Evolutionary conservation across 192 early-diverging fungal species (phyloP), one percentile per base, ranked within the genome.

Genomic region (Dispira simplex): DNA sequence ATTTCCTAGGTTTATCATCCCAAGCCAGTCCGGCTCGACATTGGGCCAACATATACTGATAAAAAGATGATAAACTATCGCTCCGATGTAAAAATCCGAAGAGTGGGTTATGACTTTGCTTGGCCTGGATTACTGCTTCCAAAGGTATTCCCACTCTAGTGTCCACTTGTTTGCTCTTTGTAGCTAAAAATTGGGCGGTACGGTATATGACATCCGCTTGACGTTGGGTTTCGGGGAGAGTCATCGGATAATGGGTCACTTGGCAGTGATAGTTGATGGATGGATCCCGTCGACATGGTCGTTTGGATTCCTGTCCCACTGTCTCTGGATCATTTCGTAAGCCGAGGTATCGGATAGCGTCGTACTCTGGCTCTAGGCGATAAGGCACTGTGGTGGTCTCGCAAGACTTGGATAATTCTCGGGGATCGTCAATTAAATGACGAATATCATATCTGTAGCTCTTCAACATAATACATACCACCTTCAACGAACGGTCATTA

Each of bases 101-200:
- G 5, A 73, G 69, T 20, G 79, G 82, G 57, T 85, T 85, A 46
- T 70, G 71, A 0, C 75, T 78, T 63, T 85, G 80, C 57, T 80
- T 80, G 46, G 78, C 82, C 60, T 85, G 78, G 21, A 85, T 69
- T 27, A 78, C 67, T 45, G 84, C 78, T 63, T 85, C 83, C 65
- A 78, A 74, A 21, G 80, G 77, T 16, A 81, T 65, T 23, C 78
- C 76, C 1, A 67, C 71, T 46, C 73, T 74, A 21, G 39, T 18
- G 1, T 51, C 48, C 18, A 1, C 21, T 4, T 39, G 32, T 1
- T 16, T 51, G 16, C 9, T 4, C 16, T 16, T 20, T 11, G 69
- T 65, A 47, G 71, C 71, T 49, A 84, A 66, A 67, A 84, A 84
- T 51, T 76, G 75, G 14, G 83, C 81, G 0, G 81, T 81, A 28